Evolutionary conservation across 306 rosid species (phyloP), one percentile per base, ranked within the genome.

Genomic region (Amphicarpaea edgeworthii): DNA sequence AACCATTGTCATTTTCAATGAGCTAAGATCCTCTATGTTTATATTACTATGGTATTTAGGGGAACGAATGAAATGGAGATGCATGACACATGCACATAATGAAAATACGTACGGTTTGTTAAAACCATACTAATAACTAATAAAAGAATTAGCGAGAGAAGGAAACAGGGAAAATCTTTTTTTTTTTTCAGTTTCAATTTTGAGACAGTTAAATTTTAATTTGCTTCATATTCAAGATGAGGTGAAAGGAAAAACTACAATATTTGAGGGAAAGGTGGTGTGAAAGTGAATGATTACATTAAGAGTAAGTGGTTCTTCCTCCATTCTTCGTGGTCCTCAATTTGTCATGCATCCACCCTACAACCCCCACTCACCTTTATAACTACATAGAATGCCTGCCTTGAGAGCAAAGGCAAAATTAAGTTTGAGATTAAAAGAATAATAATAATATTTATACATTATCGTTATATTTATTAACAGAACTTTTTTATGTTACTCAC

Each of bases 251-350:
- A 57, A 72, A 61, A 32, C 10, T 61, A 61, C 4, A 87, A 78
- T 74, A 80, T 41, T 55, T 82, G 28, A 32, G 67, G 41, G 49
- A 68, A 69, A 71, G 60, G 41, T 65, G 73, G 24, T 75, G 24
- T 43, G 58, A 82, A 83, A 71, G 24, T 43, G 58, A 82, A 83
- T 83, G 76, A 85, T 83, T 70, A 77, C 49, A 59, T 77, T 70
- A 58, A 57, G 73, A 66, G 43, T 64, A 76, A 38, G 55, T 77
- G 73, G 11, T 43, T 65, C 54, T 43, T 65, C 54, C 24, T 19
- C 24, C 12, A 17, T 55, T 55, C 23, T 45, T 72, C 1, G 71
- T 72, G 79, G 85, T 73, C 83, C 80, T 77, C 60, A 55, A 64
- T 45, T 23, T 77, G 58, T 64, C 38, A 45, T 34, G 59, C 49